These are phyloP conservation scores for Leccinum glutinopallens DNA, from an alignment of 1,284 basidiomycete species.

Conservation along the genomic window DNA sequence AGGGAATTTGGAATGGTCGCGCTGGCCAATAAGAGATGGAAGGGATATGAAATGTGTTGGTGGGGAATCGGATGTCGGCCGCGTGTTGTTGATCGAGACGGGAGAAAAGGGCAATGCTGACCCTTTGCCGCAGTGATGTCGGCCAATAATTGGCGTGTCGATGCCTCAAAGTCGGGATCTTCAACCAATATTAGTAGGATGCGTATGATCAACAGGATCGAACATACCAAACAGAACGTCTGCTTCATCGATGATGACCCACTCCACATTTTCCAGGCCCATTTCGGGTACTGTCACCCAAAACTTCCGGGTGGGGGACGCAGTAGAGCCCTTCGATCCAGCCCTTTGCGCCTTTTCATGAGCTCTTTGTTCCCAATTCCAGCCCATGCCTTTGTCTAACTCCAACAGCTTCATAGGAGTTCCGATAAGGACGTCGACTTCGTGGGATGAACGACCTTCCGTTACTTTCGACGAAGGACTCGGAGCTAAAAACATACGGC, in stretches of 20 bases:
- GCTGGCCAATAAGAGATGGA: constrained; percentile 80
- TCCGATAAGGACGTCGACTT: constrained; percentile 74
- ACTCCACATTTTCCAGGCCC: constrained; percentile 69
- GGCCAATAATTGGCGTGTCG: constrained; percentile 66
- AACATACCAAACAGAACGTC: constrained; percentile 82
- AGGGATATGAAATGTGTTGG: constrained; percentile 70
- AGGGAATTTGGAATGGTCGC: constrained; percentile 86
- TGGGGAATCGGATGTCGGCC: constrained; percentile 24
- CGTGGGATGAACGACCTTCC: constrained; percentile 32
- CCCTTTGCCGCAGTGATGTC: constrained; percentile 70
- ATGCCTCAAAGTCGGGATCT: constrained; percentile 78
- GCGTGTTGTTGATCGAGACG: constrained; percentile 19
- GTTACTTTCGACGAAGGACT: too few relatives aligned
- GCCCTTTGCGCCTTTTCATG: too few relatives aligned
- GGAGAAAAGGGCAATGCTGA: constrained; percentile 30
- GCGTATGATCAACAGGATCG: constrained; percentile 6
- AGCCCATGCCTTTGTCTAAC: constrained; percentile 68
- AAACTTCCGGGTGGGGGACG: constrained; percentile 31
- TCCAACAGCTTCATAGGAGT: constrained; percentile 80
- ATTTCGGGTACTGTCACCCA: constrained; percentile 54
- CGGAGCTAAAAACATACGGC: too few relatives aligned
- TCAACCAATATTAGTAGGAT: background rate
- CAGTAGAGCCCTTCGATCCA: constrained; percentile 26
- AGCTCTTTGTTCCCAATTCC: constrained; percentile 53
- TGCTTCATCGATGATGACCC: constrained; percentile 88